These are phyloP conservation scores for Prototheca cutis DNA, from an alignment of 163 green algal species.

Conservation along the genomic window DNA sequence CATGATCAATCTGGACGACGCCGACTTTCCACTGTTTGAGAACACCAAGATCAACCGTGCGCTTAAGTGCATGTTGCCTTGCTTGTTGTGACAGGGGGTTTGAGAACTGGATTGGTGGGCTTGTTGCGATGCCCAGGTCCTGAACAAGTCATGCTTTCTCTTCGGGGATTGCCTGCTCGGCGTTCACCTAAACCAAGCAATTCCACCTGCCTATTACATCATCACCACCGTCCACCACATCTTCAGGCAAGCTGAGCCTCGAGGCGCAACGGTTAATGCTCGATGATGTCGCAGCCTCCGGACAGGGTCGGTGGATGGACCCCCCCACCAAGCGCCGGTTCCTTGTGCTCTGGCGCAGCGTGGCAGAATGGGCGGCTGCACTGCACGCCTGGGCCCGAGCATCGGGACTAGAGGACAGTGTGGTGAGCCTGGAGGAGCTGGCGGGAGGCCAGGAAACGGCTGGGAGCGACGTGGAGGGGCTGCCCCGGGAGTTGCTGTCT, in stretches of 20 bases:
- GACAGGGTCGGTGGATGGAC: slow-evolving; percentile 36
- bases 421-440: slow-evolving; percentile 65
- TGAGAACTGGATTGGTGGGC: no score
- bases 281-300: slow-evolving; percentile 43
- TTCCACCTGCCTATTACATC: no score
- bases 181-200: no score
- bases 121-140: no score
- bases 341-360: slow-evolving; percentile 51
- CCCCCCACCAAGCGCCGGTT: slow-evolving; percentile 30
- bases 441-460: slow-evolving; percentile 37
- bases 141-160: no score
- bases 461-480: slow-evolving; percentile 56
- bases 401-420: slow-evolving; percentile 48
- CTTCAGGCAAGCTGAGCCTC: slow-evolving; percentile 23
- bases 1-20: slow-evolving; percentile 28
- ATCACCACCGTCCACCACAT: no score
- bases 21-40: slow-evolving; percentile 46
- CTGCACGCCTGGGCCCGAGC: slow-evolving; percentile 40
- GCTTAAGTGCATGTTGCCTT: not conserved
- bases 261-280: slow-evolving; percentile 21
- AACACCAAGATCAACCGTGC: slow-evolving; percentile 58
- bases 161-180: no score
- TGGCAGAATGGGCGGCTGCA: slow-evolving; percentile 48
- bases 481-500: slow-evolving; percentile 54
- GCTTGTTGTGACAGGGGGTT: not conserved